A percentile compares a stretch with the other conserved stretches of the same genome.
phyloP scores from a whole-genome alignment of 2,329 filamentous ascomycete genomes.

The Nothopassalora personata region DNA sequence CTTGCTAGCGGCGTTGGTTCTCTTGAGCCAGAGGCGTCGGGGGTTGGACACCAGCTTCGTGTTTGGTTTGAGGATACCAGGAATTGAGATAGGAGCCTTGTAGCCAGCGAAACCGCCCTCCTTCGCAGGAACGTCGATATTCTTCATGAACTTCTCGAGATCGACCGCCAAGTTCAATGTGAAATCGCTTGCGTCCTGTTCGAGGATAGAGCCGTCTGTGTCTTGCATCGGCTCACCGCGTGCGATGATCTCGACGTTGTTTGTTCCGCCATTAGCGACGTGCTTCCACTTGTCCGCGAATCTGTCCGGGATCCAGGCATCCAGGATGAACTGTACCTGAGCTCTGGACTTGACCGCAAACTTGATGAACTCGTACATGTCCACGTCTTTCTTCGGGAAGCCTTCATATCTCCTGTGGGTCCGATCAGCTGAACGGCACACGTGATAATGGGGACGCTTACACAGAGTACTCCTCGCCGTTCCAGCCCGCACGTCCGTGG shows the following conservation, averaged over 20 bases:
- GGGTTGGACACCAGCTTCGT: not conserved
- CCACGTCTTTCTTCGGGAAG: not conserved
- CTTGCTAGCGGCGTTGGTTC: not conserved
- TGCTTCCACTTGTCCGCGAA: slow-evolving; percentile 2
- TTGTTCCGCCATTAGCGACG: too few relatives aligned
- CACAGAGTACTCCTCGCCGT: not conserved
- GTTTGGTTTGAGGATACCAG: not conserved
- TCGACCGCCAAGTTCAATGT: not conserved
- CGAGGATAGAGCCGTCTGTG: not conserved
- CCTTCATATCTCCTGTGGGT: not conserved
- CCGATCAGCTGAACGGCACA: not conserved
- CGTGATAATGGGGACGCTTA: not conserved
- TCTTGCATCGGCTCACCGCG: not conserved
- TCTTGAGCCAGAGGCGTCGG: not conserved
- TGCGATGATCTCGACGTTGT: slow-evolving; percentile 10
- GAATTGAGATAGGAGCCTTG: not conserved
- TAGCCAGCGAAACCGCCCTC: not conserved
- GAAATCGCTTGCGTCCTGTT: not conserved
- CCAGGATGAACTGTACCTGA: too few relatives aligned
- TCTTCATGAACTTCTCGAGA: not conserved
- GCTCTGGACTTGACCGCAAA: not conserved
- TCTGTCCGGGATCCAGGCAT: slow-evolving; percentile 4
- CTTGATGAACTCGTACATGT: slow-evolving; percentile 8
- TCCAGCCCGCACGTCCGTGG: slow-evolving; percentile 1
- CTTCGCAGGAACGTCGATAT: not conserved